Base-by-base conservation (phyloP, 2,329 filamentous ascomycete species). In the Pseudogymnoascus sp. region DNA sequence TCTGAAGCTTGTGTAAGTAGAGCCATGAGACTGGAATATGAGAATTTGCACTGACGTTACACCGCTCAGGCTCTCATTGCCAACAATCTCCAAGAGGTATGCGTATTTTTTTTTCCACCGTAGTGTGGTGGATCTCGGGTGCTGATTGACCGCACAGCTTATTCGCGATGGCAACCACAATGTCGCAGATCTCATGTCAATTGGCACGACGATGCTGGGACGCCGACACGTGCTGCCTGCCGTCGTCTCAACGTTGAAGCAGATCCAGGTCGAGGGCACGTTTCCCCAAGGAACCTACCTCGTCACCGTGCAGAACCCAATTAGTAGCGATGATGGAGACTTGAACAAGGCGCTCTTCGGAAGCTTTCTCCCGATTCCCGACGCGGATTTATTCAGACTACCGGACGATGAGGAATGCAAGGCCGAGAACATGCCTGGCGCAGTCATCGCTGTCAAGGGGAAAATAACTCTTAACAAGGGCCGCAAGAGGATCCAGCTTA, bases 141-240 rank as follows among this genome's bases (percentile, higher is more conserved):
- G 9, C 32, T 54, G 32, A 54, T 54, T 54, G 47, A 12, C 47
- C 16, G n/a, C 30, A 67, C 68, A 87, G 82, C 87, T 97, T 69
- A 95, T 97, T 73, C 92, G 93, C 73, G 93, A 97, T 93, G 93
- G 93, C 72, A 86, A 88, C 67, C 90, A 97, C 77, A 89, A 83
- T 12, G 93, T 97, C 60, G 88, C 92, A 38, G 91, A 96, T 73
- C 89, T 97, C 71, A 97, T 97, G 92, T 79, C 85, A 64, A 83
- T 96, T 65, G 93, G 93, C 68, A 86, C 90, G 68, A 93, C 89
- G 60, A 92, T 97, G 87, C 88, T 97, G 2, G 93, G 93, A 65
- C 89, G 93, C 8, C 89, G 93, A 34, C 93, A 97, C 74, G 93
- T 97, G 63, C 80, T 91, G 43, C 91, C 93, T 20, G 86, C 88